Percentiles rank a stretch among this genome's conserved stretches.
These are phyloP conservation scores for Aspergillus sp. DNA, from an alignment of 2,329 filamentous ascomycete genomes.

Conservation along the genomic window DNA sequence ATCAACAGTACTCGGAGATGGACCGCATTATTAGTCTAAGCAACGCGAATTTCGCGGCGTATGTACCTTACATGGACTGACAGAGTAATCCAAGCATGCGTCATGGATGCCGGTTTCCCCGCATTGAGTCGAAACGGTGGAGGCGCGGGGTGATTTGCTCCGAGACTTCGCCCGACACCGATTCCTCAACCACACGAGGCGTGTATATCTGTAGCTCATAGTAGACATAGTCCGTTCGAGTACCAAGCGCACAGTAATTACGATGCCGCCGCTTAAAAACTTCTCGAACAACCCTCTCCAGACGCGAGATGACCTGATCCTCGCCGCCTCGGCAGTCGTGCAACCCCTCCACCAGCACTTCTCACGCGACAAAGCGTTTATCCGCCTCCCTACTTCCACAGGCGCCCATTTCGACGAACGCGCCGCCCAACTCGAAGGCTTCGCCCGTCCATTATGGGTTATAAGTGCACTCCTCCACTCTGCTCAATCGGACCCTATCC, in stretches of 20 bases:
- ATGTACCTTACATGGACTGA: neutral
- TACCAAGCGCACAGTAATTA: neutral
- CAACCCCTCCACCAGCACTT: slow-evolving; percentile 22
- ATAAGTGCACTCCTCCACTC: slow-evolving; percentile 35
- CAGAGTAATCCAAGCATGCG: neutral
- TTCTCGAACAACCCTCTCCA: slow-evolving; percentile 27
- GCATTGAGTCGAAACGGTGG: no score
- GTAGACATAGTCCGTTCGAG: no score
- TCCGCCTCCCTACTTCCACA: slow-evolving; percentile 25
- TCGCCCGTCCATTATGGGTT: slow-evolving; percentile 39
- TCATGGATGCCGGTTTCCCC: no score
- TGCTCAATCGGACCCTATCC: neutral
- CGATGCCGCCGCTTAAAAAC: slow-evolving; percentile 22
- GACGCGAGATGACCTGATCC: slow-evolving; percentile 19
- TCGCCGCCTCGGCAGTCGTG: slow-evolving; percentile 22
- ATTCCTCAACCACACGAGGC: no score
- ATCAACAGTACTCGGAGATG: slow-evolving; percentile 33
- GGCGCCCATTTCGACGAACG: slow-evolving; percentile 27
- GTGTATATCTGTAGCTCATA: no score
- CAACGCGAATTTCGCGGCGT: slow-evolving; percentile 19
- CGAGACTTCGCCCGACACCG: neutral
- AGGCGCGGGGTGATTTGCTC: neutral
- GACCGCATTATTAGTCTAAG: slow-evolving; percentile 33
- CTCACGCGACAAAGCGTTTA: slow-evolving; percentile 18
- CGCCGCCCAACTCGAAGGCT: slow-evolving; percentile 37